Evolutionary conservation across 2,329 filamentous ascomycete genomes (phyloP), one percentile per base, ranked within the genome.

Genomic region (Epichloe gansuensis): DNA sequence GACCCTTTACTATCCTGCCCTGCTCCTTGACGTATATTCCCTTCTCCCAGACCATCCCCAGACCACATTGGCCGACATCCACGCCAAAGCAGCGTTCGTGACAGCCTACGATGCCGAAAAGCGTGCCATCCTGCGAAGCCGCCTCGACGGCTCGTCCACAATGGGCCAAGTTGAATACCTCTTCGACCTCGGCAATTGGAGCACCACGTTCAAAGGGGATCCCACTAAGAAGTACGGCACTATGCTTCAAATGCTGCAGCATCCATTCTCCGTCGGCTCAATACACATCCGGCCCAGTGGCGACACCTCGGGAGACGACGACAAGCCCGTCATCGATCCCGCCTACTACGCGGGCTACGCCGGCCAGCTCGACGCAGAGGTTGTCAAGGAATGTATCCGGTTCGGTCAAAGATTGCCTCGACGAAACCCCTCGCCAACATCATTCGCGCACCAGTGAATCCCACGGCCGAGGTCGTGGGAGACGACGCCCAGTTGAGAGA

Each of bases 221-320:
- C 53, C 61, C 45, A 65, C 62, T 2, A 76, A 72, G 54, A 70
- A 68, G 52, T 76, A 77, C 52, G 73, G 65, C 8, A 75, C 72
- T 3, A 69, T 77, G 65, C 57, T 77, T 0, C 70, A 72, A 53
- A 72, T 77, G 54, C 61, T 78, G 1, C 75, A 77, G 54, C 76
- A 78, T 59, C 75, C 76, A 0, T 75, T 75, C 34, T 72, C 73
- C 0, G 63, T 67, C 3, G 76, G 76, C 0, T 71, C 66, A 2
- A 65, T 78, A 9, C 76, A 79, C 54, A 69, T 78, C 48, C 61
- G 53, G 3, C 57, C 63, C 2, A 50, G 57, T 13, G 51, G 52
- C 13, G 47, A 50, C 12, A 50, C 11, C 44, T 58, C 21, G 41
- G 64, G 28, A 46, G 62, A 60, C n/a, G 62, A 60, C n/a, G 63